phyloP scores from a whole-genome alignment of 306 rosid genomes.

The Cyamopsis tetragonoloba region DNA sequence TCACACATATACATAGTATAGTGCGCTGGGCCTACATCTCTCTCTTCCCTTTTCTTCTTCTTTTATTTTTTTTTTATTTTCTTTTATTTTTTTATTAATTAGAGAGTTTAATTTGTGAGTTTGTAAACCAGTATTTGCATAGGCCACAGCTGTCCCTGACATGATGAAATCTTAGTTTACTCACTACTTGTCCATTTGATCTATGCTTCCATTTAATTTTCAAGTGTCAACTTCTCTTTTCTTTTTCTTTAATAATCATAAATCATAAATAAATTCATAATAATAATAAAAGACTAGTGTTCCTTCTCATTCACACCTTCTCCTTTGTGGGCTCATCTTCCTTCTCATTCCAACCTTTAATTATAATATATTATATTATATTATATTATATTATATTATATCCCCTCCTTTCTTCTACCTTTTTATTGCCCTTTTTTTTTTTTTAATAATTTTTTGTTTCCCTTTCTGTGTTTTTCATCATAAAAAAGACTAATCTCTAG shows the following conservation, averaged over 20 bases:
- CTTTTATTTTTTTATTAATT: neutral
- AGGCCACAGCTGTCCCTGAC: constrained; percentile 33
- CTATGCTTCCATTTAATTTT: constrained; percentile 14
- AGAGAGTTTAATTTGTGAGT: neutral
- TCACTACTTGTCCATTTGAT: constrained; percentile 30
- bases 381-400: too few species aligned
- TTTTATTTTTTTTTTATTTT: too few species aligned
- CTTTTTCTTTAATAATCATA: too few species aligned
- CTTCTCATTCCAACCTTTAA: constrained; percentile 12
- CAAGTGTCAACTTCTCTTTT: constrained; percentile 34
- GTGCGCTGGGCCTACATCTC: constrained; percentile 19
- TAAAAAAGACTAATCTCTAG: too few species aligned
- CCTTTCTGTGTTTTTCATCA: constrained; percentile 9
- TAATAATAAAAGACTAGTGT: too few species aligned
- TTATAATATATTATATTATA: too few species aligned
- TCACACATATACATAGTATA: constrained; percentile 51
- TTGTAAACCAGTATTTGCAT: neutral
- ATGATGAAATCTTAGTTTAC: constrained; percentile 21
- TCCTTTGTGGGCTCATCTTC: constrained; percentile 36
- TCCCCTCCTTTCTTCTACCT: too few species aligned
- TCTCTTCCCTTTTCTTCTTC: neutral
- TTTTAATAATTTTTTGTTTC: constrained; percentile 26
- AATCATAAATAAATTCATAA: too few species aligned
- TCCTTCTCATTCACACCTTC: constrained; percentile 5
- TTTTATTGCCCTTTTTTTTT: neutral